Base-by-base conservation (phyloP, 208 protist species). In the Spongospora subterranea region DNA sequence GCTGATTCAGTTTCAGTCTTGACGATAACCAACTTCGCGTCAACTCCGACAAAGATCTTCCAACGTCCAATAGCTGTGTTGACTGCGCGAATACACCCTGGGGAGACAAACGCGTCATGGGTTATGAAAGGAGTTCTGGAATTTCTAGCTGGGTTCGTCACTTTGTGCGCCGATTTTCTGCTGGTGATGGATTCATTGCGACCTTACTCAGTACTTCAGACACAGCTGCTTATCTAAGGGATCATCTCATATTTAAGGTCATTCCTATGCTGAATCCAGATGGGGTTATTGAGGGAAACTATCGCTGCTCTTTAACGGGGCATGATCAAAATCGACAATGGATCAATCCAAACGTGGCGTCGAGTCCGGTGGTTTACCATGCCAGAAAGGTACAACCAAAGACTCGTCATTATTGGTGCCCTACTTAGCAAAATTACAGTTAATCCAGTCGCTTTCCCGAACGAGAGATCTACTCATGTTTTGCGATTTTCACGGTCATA, bases 221-320 rank as follows among this genome's bases (percentile, higher is more conserved):
- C n/a, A 35, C n/a, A 20, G 71, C 71, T 13, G 11, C 6, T 43
- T 43, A 40, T 35, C 88, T 94, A n/a, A 89, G 93, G 0, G 89
- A 93, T 24, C 88, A 91, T 45, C 88, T 93, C n/a, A 88, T 94
- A 32, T 93, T 96, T 88, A 98, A 99, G 93, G n/a, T 93, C 1
- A 94, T 99, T 20, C 98, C 98, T 0, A 99, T 99, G 97, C 93
- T 99, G 13, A 99, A 99, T 93, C 96, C 96, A 6, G 98, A 99
- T 92, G 98, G 98, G 43, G 98, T 99, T 32, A 96, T 99, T 50
- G 94, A 98, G 91, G 98, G 98, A 88, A 99, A 99, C 93, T 97
- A 99, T 93, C 96, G 98, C 77, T 98, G 97, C 92, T 96, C 96
- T 65, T 92, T 99, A 17, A 92, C 95, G 17, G 98, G 97, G 11